Conservation (phyloP, 139 green algal genomes). For the Ettlia oleoabundans region DNA sequence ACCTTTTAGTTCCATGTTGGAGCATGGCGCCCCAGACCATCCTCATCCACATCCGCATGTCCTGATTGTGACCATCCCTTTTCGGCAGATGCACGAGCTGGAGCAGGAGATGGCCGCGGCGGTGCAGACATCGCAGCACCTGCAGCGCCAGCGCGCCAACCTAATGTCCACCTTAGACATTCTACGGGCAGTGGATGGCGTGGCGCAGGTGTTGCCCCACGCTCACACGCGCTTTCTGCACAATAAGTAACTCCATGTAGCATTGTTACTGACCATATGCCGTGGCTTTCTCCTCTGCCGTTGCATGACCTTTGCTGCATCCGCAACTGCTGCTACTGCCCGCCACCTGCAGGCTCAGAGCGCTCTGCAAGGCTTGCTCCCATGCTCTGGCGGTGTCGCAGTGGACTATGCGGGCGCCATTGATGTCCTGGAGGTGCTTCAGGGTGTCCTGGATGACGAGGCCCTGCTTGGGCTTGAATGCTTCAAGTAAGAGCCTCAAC, state of each 20-base stretch:
- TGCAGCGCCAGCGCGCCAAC: conserved; percentile 70
- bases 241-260: too few species aligned
- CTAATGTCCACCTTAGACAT: conserved; percentile 50
- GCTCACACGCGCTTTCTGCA: too few species aligned
- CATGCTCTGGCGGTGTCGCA: neutral
- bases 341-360: conserved; percentile 44
- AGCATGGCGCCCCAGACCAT: too few species aligned
- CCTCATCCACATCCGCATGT: too few species aligned
- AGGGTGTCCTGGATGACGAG: conserved; percentile 33
- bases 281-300: neutral
- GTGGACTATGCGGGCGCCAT: conserved; percentile 77
- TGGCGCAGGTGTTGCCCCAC: conserved; percentile 14
- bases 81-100: conserved; percentile 59
- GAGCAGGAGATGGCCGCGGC: conserved; percentile 70
- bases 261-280: too few species aligned
- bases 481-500: conserved; percentile 31
- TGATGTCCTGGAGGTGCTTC: conserved; percentile 77
- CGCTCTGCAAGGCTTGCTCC: conserved; percentile 75
- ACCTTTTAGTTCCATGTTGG: too few species aligned
- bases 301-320: neutral
- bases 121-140: conserved; percentile 55
- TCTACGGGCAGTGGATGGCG: conserved; percentile 4
- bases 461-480: conserved; percentile 17
- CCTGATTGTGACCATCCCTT: too few species aligned
- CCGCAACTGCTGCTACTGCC: neutral